Evolutionary conservation across 129 eudicot species (phyloP), one percentile per base, ranked within the genome.

Genomic region (Heracleum sosnowskyi): DNA sequence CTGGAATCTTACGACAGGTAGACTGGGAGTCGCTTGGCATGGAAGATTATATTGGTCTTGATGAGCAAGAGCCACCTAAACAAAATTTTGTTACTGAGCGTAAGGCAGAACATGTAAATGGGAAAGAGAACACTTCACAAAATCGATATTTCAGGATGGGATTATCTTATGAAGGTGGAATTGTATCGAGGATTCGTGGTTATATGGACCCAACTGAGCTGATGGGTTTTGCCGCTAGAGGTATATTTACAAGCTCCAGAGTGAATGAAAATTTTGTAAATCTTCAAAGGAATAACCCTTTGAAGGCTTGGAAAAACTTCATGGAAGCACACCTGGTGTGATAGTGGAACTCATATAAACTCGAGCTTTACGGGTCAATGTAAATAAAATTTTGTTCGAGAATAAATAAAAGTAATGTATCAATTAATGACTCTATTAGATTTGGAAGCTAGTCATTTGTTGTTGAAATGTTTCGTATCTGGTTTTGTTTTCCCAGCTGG

Each of bases 1-100:
- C 91, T 46, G 78, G 70, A 45, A 82, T 85, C 15, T 53, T 87
- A 78, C 85, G 82, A 69, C 87, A 84, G 35, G 79, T 85, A 40
- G 91, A 90, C 78, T 87, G 94, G 94, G 94, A 90, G 77, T 82
- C 84, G 42, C 81, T 85, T n/a, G 95, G 88, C 79, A 87, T 81
- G 89, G 86, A 79, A 17, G 73, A 34, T 37, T 78, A 85, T 36
- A 29, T 84, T 15, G 60, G 73, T 6, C 7, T 60, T 28, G 79
- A 81, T 45, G 80, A 82, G 62, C n/a, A 37, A 16, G 10, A 16
- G n/a, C 1, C 77, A 17, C 29, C 8, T 20, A 31, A n/a, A 53
- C 83, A 73, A 69, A 77, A 57, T 28, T 9, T 34, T 9, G 39
- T 49, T 4, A 12, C 45, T 29, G 81, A 69, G 31, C 79, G 69